Conservation (phyloP, 257 asterid species). For the Solanum pinnatisectum region DNA sequence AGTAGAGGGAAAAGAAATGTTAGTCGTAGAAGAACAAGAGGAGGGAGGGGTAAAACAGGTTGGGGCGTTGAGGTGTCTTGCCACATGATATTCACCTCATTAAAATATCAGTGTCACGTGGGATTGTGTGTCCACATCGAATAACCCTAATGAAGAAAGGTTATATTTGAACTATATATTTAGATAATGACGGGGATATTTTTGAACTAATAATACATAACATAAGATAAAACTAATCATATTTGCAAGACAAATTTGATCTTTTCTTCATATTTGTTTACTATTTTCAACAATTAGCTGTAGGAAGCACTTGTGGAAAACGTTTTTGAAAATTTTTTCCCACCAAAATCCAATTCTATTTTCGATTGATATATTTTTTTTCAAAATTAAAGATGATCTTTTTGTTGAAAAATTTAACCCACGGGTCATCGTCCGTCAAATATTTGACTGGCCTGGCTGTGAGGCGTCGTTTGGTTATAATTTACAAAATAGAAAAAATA, state of each 20-base stretch:
- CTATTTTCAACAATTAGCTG: neutral
- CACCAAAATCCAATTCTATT: neutral
- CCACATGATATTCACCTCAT: neutral
- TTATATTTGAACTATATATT: neutral
- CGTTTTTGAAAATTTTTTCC: neutral
- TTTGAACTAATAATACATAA: neutral
- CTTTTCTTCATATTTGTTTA: neutral
- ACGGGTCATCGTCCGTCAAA: neutral
- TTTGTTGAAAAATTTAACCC: neutral
- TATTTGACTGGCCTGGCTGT: neutral
- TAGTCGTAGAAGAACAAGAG: neutral
- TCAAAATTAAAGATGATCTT: neutral
- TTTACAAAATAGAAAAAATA: neutral
- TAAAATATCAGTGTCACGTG: neutral
- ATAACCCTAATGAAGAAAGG: neutral
- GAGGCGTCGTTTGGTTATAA: neutral
- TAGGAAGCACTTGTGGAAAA: neutral
- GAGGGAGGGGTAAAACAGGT: neutral
- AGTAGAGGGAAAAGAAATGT: neutral
- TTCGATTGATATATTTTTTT: neutral
- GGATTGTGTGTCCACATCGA: neutral
- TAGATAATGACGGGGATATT: neutral
- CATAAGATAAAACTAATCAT: neutral
- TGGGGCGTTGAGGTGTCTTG: neutral
- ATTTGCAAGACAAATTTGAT: neutral